phyloP scores from a whole-genome alignment of 306 rosid genomes.

The Trifolium dubium region DNA sequence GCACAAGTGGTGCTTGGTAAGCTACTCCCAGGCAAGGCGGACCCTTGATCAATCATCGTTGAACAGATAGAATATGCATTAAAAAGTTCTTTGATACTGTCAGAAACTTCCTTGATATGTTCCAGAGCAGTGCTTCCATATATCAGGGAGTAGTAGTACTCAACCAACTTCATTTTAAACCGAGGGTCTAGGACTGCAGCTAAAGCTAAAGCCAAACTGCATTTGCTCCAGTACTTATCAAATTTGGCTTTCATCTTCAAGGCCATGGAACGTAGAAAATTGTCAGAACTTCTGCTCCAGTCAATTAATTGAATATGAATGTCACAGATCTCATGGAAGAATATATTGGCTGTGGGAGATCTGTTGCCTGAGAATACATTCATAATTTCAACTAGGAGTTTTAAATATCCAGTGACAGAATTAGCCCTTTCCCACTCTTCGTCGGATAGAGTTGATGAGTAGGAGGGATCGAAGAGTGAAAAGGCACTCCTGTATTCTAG shows the following conservation, averaged over 20 bases:
- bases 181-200: constrained; percentile 95
- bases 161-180: constrained; percentile 92
- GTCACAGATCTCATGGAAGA: constrained; percentile 90
- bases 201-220: constrained; percentile 82
- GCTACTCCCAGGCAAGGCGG: constrained; percentile 83
- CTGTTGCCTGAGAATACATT: constrained; percentile 67
- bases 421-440: constrained; percentile 81
- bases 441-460: constrained; percentile 63
- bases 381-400: constrained; percentile 78
- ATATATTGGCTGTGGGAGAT: constrained; percentile 77
- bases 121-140: constrained; percentile 91
- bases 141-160: constrained; percentile 92
- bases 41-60: constrained; percentile 87
- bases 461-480: constrained; percentile 65
- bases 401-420: constrained; percentile 65
- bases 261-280: constrained; percentile 70
- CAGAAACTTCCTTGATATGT: constrained; percentile 87
- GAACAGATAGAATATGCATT: constrained; percentile 81
- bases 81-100: constrained; percentile 81
- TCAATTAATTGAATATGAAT: constrained; percentile 84
- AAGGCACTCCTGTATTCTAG: constrained; percentile 77
- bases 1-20: constrained; percentile 66
- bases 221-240: constrained; percentile 94
- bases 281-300: constrained; percentile 86
- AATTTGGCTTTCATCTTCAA: constrained; percentile 79